Conservation (phyloP, 2,329 filamentous ascomycete genomes). For the Fusarium tanahbumbuense region DNA sequence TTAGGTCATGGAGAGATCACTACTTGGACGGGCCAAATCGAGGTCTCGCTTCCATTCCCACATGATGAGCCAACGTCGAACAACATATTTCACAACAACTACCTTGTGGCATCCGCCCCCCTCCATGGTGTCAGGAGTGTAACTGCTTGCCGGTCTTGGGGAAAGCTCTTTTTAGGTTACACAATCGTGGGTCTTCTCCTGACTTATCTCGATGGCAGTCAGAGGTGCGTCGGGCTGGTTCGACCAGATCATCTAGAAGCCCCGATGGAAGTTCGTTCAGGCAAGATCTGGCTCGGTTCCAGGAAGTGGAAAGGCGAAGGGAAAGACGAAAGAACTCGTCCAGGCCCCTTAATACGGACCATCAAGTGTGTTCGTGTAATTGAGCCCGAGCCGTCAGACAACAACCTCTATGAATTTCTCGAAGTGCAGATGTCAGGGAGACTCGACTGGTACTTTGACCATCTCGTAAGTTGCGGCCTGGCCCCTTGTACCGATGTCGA, state of each 20-base stretch:
- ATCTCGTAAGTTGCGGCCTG: rapidly evolving
- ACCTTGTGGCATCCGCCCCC: neutral
- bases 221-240: neutral
- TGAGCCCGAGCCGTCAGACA: no score
- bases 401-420: no score
- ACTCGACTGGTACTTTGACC: neutral
- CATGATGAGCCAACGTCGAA: no score
- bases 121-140: neutral
- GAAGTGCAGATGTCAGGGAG: neutral
- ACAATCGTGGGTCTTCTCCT: neutral
- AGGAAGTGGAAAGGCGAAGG: neutral
- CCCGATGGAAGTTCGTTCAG: neutral
- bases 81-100: no score
- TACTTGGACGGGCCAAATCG: no score
- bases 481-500: no score
- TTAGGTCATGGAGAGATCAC: rapidly evolving
- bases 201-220: neutral
- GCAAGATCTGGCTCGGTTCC: neutral
- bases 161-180: no score
- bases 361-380: rapidly evolving
- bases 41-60: no score
- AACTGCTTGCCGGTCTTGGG: neutral
- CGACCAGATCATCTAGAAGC: neutral
- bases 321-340: no score
- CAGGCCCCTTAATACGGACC: no score